phyloP scores from a whole-genome alignment of 2,329 filamentous ascomycete species.

The Pseudocercospora musae region DNA sequence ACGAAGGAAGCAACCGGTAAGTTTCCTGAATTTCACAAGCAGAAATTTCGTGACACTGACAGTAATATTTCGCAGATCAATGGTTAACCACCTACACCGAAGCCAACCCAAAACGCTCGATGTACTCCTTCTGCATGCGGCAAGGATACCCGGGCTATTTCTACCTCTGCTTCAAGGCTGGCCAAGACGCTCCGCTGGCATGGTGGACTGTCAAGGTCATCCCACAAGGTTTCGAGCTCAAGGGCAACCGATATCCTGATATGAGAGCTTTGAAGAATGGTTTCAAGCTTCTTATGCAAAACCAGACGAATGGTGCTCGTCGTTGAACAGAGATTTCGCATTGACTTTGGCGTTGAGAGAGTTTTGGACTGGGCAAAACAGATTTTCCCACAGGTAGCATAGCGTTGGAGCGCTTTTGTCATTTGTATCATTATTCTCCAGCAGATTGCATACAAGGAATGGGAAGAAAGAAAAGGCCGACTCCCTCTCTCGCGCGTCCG shows the following conservation, averaged over 20 bases:
- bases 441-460: not conserved
- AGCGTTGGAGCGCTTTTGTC: not conserved
- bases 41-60: conserved; percentile 10
- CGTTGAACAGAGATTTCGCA: not conserved
- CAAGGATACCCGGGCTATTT: conserved; percentile 92
- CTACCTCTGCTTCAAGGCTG: conserved; percentile 93
- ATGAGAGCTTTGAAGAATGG: conserved; percentile 95
- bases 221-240: conserved; percentile 87
- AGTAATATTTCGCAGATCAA: conserved; percentile 60
- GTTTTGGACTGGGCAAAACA: not conserved
- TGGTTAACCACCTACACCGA: conserved; percentile 96
- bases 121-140: conserved; percentile 95
- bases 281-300: conserved; percentile 70
- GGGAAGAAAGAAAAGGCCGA: not conserved
- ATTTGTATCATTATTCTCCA: not conserved
- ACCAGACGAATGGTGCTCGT: conserved; percentile 18
- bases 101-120: conserved; percentile 88
- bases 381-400: not conserved
- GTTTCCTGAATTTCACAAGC: conserved; percentile 36
- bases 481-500: too few relatives aligned
- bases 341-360: not conserved
- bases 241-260: conserved; percentile 85
- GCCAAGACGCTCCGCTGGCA: conserved; percentile 67
- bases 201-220: conserved; percentile 86
- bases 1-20: conserved; percentile 80